Base-by-base conservation (phyloP, 371 early-diverging fungal genomes). In the Actinomucor elegans region DNA sequence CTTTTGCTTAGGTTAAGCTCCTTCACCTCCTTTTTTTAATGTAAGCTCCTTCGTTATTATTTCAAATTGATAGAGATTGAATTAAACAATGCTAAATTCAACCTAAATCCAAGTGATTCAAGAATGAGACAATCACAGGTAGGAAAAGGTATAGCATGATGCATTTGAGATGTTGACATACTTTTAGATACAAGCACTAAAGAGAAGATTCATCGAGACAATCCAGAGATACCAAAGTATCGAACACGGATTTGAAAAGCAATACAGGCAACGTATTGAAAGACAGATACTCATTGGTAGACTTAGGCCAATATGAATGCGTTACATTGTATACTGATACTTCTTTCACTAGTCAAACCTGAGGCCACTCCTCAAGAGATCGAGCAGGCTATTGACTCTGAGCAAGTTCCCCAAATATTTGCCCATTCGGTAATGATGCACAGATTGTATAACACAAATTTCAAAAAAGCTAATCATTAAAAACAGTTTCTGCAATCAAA, bases 291-390 rank as follows among this genome's bases (percentile, higher is more conserved):
- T 82, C 28, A 87, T 47, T 15, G 48, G 91, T 62, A 90, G 88
- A 88, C 55, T n/a, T n/a, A n/a, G n/a, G n/a, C n/a, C n/a, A n/a
- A n/a, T n/a, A n/a, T n/a, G n/a, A n/a, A n/a, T n/a, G n/a, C n/a
- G n/a, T n/a, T n/a, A n/a, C n/a, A n/a, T n/a, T n/a, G n/a, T n/a
- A n/a, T n/a, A n/a, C n/a, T n/a, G n/a, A n/a, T n/a, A n/a, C n/a
- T n/a, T n/a, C n/a, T n/a, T n/a, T n/a, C n/a, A n/a, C n/a, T 48
- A 79, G 91, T 91, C 32, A 88, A 87, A 21, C 93, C 93, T 18
- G 80, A 84, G 42, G 91, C 91, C 2, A 82, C 84, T 0, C 71
- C 76, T 15, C 77, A 81, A 12, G 93, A 93, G 60, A 75, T 93
- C 44, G 83, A 85, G 18, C 62, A 80, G 34, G 83, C 82, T 41